Base-by-base conservation (phyloP, 768 basidiomycete genomes). In the Suillus subaureus region DNA sequence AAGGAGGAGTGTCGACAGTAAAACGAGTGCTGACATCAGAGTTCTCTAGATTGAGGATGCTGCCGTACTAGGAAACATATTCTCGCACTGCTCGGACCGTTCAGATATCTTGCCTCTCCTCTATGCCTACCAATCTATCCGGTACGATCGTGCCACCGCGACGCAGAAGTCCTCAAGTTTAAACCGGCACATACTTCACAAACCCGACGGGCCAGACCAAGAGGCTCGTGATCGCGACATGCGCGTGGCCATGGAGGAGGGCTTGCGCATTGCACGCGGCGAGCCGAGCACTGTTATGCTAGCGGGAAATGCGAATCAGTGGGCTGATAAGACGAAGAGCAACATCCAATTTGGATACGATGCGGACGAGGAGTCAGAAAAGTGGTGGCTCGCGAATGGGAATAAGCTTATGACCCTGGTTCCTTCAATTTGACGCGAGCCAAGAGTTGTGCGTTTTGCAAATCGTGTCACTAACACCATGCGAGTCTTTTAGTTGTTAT, bases 281-380 rank as follows among this genome's bases (percentile, higher is more conserved):
- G 39, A 68, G 68, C 13, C 12, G 42, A 67, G 61, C 66, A 62
- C 45, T 49, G 61, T 66, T 66, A 52, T 58, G 43, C 55, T 65
- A 51, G 58, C 39, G 15, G 77, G 78, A 33, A 86, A 82, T 68
- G 77, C 80, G 63, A 87, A 88, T 66, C 80, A 85, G 65, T 88
- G 87, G 88, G 86, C 86, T 11, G 87, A 89, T 70, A 80, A 78
- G 69, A 74, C 71, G 57, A 87, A 86, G 79, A 86, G 74, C 60
- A 64, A 57, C 31, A 68, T 68, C 7, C 81, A 84, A 69, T 88
- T 86, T 73, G 79, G 80, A 18, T 87, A 88, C 67, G 87, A 87
- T 65, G 84, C 85, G 0, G 85, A 87, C 58, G 73, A 26, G 13
- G 84, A 76, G 40, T 84, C 81, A 11, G 83, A 87, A 54, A 70